Percentiles rank a stretch among this genome's conserved stretches.
These are phyloP conservation scores for Polytrichum commune DNA, from an alignment of 225 moss, liverwort and hornwort species.

Conservation along the genomic window DNA sequence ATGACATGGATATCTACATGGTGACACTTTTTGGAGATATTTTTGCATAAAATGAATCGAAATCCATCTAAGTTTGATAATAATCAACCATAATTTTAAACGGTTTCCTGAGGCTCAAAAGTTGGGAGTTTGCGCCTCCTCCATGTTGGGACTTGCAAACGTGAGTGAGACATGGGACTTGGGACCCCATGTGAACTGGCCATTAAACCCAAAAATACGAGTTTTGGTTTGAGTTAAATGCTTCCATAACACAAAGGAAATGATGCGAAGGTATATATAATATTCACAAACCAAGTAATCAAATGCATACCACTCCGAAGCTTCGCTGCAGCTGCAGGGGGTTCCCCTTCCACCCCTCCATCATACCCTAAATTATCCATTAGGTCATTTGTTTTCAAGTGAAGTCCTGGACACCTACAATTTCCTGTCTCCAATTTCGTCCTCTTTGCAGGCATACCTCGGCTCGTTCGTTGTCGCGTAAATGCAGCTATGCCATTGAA, in stretches of 20 bases:
- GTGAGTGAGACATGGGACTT: too few relatives aligned
- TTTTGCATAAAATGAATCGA: too few relatives aligned
- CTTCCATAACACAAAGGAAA: slow-evolving; percentile 25
- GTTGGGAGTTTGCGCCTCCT: too few relatives aligned
- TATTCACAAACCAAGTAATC: background rate
- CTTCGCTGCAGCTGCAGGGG: slow-evolving; percentile 89
- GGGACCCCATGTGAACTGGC: too few relatives aligned
- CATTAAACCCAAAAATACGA: too few relatives aligned
- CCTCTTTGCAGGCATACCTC: slow-evolving; percentile 71
- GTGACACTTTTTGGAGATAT: too few relatives aligned
- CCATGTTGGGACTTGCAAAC: too few relatives aligned
- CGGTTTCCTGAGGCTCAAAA: too few relatives aligned
- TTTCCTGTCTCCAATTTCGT: slow-evolving; percentile 54
- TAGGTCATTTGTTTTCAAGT: slow-evolving; percentile 48
- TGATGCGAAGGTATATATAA: background rate
- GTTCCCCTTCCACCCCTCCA: slow-evolving; percentile 60
- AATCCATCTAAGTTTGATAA: too few relatives aligned
- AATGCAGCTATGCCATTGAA: slow-evolving; percentile 68
- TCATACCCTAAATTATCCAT: slow-evolving; percentile 38
- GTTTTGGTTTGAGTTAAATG: background rate
- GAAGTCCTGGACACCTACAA: slow-evolving; percentile 24
- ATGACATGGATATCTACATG: too few relatives aligned
- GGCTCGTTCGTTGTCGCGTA: slow-evolving; percentile 79
- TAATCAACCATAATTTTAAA: too few relatives aligned
- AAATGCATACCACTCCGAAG: slow-evolving; percentile 68